phyloP scores from a whole-genome alignment of 495 filamentous ascomycete genomes.

The Apodospora peruviana region DNA sequence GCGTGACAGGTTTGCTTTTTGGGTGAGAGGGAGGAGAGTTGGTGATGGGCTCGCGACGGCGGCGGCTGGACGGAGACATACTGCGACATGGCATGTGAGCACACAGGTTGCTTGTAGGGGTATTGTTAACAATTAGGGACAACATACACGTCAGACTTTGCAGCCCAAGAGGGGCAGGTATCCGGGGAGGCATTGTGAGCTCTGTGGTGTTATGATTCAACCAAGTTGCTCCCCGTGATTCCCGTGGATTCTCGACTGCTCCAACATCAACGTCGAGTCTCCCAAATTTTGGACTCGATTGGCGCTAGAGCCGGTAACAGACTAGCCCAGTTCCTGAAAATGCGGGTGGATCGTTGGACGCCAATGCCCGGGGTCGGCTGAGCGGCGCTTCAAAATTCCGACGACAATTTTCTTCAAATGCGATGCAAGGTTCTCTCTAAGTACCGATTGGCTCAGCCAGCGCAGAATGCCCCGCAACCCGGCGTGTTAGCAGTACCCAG shows the following conservation, averaged over 20 bases:
- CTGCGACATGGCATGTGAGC: slow-evolving; percentile 20
- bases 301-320: slow-evolving; percentile 6
- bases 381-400: slow-evolving; percentile 10
- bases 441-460: background rate
- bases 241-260: background rate
- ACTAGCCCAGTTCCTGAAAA: slow-evolving; percentile 2
- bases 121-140: background rate
- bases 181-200: slow-evolving; percentile 66
- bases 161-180: slow-evolving; percentile 57
- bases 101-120: slow-evolving; percentile 2
- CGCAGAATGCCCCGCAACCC: background rate
- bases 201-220: slow-evolving; percentile 3
- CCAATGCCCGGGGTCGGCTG: background rate
- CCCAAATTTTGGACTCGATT: slow-evolving; percentile 25
- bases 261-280: slow-evolving; percentile 13
- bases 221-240: background rate
- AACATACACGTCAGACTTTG: slow-evolving; percentile 53
- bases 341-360: background rate
- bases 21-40: slow-evolving; percentile 40
- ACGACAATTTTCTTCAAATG: background rate
- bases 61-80: slow-evolving; percentile 43
- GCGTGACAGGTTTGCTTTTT: slow-evolving; percentile 42
- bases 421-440: background rate
- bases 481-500: background rate
- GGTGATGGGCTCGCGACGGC: slow-evolving; percentile 24